Conservation (phyloP, 2,329 filamentous ascomycete species). For the Penicillium sp. region DNA sequence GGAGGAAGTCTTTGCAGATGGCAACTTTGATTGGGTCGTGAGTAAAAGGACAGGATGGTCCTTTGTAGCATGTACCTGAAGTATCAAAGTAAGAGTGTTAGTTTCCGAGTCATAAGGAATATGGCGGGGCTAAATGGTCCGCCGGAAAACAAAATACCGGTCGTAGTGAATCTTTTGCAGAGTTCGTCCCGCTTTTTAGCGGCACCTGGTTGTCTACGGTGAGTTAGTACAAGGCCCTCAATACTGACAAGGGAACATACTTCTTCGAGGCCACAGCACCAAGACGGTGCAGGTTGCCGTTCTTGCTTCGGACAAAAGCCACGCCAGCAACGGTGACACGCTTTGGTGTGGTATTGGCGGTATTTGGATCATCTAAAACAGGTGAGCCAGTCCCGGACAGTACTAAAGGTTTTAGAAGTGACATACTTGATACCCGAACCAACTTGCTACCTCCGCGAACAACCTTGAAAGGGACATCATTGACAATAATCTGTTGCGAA, state of each 20-base stretch:
- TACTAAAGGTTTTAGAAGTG: conserved; percentile 4
- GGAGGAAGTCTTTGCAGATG: conserved; percentile 83
- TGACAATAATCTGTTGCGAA: conserved; percentile 59
- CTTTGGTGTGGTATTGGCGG: conserved; percentile 70
- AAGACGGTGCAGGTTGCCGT: conserved; percentile 79
- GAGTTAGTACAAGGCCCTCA: conserved; percentile 17
- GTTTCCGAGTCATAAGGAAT: background rate
- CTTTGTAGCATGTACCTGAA: conserved; percentile 81
- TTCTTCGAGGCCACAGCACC: conserved; percentile 72
- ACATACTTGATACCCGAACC: conserved; percentile 68
- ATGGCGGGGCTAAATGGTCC: conserved; percentile 15
- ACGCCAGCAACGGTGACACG: conserved; percentile 71
- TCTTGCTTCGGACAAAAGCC: conserved; percentile 80
- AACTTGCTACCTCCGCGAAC: conserved; percentile 80
- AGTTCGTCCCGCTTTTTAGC: conserved; percentile 69
- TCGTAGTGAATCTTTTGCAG: conserved; percentile 65
- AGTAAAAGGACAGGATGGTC: conserved; percentile 73
- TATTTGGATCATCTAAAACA: conserved; percentile 55
- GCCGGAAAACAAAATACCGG: conserved; percentile 46
- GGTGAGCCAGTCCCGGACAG: conserved; percentile 46
- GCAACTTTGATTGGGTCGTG: conserved; percentile 87
- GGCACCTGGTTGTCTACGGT: conserved; percentile 41
- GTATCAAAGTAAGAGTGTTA: conserved; percentile 49
- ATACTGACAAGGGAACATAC: conserved; percentile 53
- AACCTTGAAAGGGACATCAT: conserved; percentile 73